These are phyloP conservation scores for Choanephora cucurbitarum DNA, from an alignment of 371 early-diverging fungal species.

Conservation along the genomic window DNA sequence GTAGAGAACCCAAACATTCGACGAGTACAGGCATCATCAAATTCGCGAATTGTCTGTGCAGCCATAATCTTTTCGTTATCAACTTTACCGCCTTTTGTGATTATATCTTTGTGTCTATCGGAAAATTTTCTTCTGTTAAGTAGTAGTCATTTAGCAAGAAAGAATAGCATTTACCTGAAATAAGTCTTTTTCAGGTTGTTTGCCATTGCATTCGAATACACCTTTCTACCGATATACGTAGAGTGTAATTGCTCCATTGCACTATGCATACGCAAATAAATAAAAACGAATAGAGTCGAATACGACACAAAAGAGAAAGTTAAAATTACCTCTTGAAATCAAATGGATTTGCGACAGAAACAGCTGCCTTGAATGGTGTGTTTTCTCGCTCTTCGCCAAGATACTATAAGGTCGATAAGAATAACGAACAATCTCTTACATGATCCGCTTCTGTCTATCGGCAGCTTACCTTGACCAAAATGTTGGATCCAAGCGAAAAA, in stretches of 20 bases:
- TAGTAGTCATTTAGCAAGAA: not conserved
- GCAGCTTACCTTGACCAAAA: constrained; percentile 74
- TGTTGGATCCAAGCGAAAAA: constrained; percentile 90
- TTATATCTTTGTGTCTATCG: constrained; percentile 57
- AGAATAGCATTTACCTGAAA: constrained; percentile 46
- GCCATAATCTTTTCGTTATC: constrained; percentile 55
- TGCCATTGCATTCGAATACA: constrained; percentile 76
- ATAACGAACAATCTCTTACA: not conserved
- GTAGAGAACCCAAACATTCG: constrained; percentile 70
- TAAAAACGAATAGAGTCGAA: not conserved
- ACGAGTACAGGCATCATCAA: constrained; percentile 78
- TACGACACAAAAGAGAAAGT: not conserved
- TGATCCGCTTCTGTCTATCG: not conserved
- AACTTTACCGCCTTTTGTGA: constrained; percentile 55
- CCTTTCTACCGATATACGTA: constrained; percentile 46
- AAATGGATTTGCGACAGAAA: constrained; percentile 88
- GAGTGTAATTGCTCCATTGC: constrained; percentile 28
- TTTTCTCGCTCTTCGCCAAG: constrained; percentile 84
- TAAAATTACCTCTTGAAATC: constrained; percentile 61
- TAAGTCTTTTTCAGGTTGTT: constrained; percentile 66
- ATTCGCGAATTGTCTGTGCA: constrained; percentile 40
- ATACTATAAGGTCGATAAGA: constrained; percentile 43
- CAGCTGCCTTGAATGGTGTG: constrained; percentile 73
- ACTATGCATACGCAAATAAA: constrained; percentile 13
- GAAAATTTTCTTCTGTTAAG: not conserved